Percentiles rank a stretch among this genome's conserved stretches.
Conservation (phyloP, 176 grass and related monocot genomes). For the Poa annua region DNA sequence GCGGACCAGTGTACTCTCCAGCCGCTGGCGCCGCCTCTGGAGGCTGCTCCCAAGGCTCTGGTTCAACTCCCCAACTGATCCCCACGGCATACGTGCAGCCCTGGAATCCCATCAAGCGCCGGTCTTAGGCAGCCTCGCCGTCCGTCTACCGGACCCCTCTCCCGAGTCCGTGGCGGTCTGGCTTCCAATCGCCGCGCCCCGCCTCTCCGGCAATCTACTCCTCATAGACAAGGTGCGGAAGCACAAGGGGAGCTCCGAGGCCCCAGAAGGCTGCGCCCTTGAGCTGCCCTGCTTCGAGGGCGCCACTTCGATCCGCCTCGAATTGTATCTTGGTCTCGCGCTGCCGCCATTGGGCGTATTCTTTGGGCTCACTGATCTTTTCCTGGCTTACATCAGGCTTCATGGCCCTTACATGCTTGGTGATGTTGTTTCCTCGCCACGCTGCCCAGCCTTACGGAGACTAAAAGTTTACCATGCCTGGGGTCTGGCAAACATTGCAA, state of each 20-base stretch:
- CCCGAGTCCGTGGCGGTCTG: neutral
- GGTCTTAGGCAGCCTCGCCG: too few relatives aligned
- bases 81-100: too few relatives aligned
- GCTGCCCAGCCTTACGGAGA: neutral
- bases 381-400: neutral
- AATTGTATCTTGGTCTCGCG: neutral
- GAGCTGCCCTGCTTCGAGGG: conserved; percentile 32
- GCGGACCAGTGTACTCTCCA: too few relatives aligned
- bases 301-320: neutral
- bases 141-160: too few relatives aligned
- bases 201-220: neutral
- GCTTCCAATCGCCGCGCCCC: conserved; percentile 16
- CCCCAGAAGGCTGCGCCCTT: neutral
- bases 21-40: too few relatives aligned
- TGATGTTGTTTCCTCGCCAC: neutral
- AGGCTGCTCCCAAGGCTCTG: too few relatives aligned
- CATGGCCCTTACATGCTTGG: neutral
- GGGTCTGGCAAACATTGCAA: neutral
- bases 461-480: too few relatives aligned
- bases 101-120: too few relatives aligned
- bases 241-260: too few relatives aligned
- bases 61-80: too few relatives aligned
- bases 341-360: neutral
- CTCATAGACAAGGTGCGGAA: neutral
- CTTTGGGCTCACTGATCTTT: neutral